phyloP scores from a whole-genome alignment of 768 basidiomycete genomes.

The Ramaria rubella region DNA sequence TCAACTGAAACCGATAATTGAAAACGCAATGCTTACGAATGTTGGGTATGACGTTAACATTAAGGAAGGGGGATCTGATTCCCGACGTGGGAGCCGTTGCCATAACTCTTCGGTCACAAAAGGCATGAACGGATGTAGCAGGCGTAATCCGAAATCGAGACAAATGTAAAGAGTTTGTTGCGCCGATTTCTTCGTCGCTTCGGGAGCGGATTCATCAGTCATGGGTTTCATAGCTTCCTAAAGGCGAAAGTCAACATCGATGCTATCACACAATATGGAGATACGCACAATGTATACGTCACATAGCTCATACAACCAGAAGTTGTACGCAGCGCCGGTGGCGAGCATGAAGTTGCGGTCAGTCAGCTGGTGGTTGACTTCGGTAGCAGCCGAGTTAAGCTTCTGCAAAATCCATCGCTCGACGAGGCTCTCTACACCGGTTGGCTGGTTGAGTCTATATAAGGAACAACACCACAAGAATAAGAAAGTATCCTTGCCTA shows the following conservation, averaged over 20 bases:
- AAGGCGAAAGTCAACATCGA: background rate
- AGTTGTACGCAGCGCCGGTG: conserved; percentile 78
- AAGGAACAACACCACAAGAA: conserved; percentile 10
- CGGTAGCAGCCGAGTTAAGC: conserved; percentile 71
- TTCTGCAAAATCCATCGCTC: conserved; percentile 96
- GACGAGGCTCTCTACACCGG: conserved; percentile 84
- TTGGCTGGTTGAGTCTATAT: conserved; percentile 70
- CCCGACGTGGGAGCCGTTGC: conserved; percentile 88
- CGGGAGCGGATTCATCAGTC: conserved; percentile 71
- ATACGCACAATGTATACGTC: conserved; percentile 90
- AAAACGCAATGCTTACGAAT: conserved; percentile 43
- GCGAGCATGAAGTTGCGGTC: conserved; percentile 92
- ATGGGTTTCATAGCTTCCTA: conserved; percentile 99
- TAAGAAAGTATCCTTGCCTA: conserved; percentile 24
- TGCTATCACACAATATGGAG: background rate
- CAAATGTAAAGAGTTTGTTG: conserved; percentile 96
- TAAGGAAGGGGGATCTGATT: conserved; percentile 77
- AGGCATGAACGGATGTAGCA: conserved; percentile 98
- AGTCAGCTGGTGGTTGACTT: conserved; percentile 67
- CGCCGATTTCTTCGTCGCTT: conserved; percentile 64
- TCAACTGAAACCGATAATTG: background rate
- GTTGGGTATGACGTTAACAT: conserved; percentile 85
- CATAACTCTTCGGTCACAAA: conserved; percentile 98
- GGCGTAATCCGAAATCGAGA: conserved; percentile 80
- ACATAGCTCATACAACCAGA: conserved; percentile 99